Percentiles rank a stretch among this genome's conserved stretches.
phyloP scores from a whole-genome alignment of 2,329 filamentous ascomycete genomes.

The Alternaria tenuissima region DNA sequence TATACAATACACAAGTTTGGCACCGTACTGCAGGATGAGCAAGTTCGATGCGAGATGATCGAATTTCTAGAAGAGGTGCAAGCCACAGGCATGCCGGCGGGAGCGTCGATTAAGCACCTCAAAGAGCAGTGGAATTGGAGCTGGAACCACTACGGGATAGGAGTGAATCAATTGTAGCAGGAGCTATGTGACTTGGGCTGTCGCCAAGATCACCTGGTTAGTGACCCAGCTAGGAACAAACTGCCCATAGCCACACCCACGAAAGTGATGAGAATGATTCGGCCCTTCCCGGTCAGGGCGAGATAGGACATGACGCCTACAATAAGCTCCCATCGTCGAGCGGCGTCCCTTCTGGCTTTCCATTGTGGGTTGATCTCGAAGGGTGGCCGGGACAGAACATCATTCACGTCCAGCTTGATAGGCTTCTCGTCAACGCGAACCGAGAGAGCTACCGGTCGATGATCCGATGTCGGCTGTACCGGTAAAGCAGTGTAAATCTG shows the following conservation, averaged over 20 bases:
- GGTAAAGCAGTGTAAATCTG: slow-evolving; percentile 77
- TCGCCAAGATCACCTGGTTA: slow-evolving; percentile 22
- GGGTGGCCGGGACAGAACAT: slow-evolving; percentile 59
- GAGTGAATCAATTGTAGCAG: slow-evolving; percentile 1
- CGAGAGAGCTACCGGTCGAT: slow-evolving; percentile 81
- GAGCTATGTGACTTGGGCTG: not conserved
- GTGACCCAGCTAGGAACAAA: slow-evolving; percentile 35
- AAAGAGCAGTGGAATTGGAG: slow-evolving; percentile 23
- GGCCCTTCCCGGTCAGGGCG: slow-evolving; percentile 57
- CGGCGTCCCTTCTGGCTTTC: slow-evolving; percentile 61
- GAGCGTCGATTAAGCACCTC: slow-evolving; percentile 17
- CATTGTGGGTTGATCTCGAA: slow-evolving; percentile 67
- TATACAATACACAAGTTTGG: slow-evolving; percentile 26
- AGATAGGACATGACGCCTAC: slow-evolving; percentile 68
- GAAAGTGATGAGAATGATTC: slow-evolving; percentile 48
- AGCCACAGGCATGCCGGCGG: slow-evolving; percentile 24
- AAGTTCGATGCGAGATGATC: slow-evolving; percentile 24
- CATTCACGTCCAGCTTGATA: slow-evolving; percentile 38
- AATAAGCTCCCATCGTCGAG: slow-evolving; percentile 66
- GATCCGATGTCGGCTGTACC: slow-evolving; percentile 83
- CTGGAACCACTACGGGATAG: not conserved
- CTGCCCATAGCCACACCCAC: slow-evolving; percentile 37
- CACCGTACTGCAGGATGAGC: slow-evolving; percentile 10
- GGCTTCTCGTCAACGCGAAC: slow-evolving; percentile 69
- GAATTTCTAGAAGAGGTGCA: slow-evolving; percentile 31